Conservation (phyloP, 2,329 filamentous ascomycete genomes). For the Monosporascus sp. region DNA sequence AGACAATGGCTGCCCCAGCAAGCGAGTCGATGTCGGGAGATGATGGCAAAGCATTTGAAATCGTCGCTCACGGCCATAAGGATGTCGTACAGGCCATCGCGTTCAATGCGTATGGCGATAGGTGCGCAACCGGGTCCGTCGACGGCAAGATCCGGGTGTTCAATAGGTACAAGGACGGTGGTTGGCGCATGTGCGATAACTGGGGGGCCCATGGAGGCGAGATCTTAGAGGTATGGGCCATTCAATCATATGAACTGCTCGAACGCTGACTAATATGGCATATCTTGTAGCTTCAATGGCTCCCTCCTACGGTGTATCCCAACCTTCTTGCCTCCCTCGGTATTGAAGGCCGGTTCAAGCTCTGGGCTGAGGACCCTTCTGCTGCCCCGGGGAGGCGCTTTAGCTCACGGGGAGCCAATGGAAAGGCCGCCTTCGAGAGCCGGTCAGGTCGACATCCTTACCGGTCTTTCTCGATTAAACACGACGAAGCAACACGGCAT, state of each 20-base stretch:
- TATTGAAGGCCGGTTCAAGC: conserved; percentile 81
- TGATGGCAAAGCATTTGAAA: conserved; percentile 47
- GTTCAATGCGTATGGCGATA: conserved; percentile 89
- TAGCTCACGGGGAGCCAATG: conserved; percentile 48
- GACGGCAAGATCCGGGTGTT: conserved; percentile 93
- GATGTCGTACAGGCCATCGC: conserved; percentile 79
- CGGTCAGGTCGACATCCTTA: conserved; percentile 60
- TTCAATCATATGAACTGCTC: neutral
- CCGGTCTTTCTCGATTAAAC: conserved; percentile 78
- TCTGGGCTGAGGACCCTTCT: conserved; percentile 88
- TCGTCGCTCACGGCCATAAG: conserved; percentile 68
- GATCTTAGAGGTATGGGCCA: conserved; percentile 67
- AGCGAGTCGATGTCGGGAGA: conserved; percentile 20
- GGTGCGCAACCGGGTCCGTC: conserved; percentile 84
- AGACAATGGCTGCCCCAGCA: neutral
- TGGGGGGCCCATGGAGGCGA: conserved; percentile 90
- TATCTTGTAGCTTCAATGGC: conserved; percentile 73
- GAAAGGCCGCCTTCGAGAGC: conserved; percentile 50
- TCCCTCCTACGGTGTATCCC: conserved; percentile 80
- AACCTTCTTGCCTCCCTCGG: conserved; percentile 83
- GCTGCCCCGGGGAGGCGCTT: conserved; percentile 78
- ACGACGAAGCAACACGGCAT: conserved; percentile 71
- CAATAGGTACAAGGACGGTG: conserved; percentile 71
- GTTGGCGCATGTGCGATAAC: conserved; percentile 77
- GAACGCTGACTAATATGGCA: conserved; percentile 10